A percentile compares a stretch with the other conserved stretches of the same genome.
These are phyloP conservation scores for Pythium diclinum DNA, from an alignment of 352 stramenopile species.

Conservation along the genomic window DNA sequence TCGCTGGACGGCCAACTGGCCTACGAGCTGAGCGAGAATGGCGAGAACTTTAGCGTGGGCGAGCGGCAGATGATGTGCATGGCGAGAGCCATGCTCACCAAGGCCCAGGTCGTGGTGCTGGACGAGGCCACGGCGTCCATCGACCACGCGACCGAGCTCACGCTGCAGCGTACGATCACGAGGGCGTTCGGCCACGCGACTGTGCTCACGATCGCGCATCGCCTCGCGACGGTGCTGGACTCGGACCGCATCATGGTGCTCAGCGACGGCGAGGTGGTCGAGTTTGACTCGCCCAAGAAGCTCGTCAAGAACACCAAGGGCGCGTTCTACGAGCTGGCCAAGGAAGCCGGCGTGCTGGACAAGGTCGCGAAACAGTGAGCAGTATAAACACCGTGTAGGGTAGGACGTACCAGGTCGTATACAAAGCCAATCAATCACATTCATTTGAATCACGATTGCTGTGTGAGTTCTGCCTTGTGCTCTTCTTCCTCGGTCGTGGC, in stretches of 20 bases:
- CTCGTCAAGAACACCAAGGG: slow-evolving; percentile 46
- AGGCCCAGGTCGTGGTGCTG: slow-evolving; percentile 74
- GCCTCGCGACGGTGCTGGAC: slow-evolving; percentile 91
- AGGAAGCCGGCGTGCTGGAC: slow-evolving; percentile 24
- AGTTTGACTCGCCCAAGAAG: slow-evolving; percentile 79
- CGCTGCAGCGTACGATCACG: slow-evolving; percentile 70
- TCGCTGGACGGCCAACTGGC: too few species aligned
- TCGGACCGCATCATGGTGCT: slow-evolving; percentile 88
- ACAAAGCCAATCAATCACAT: too few species aligned
- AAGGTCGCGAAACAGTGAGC: not conserved
- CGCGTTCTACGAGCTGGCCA: slow-evolving; percentile 32
- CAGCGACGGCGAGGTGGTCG: slow-evolving; percentile 74
- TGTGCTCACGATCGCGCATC: slow-evolving; percentile 92
- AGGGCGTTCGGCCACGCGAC: slow-evolving; percentile 86
- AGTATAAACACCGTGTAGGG: too few species aligned
- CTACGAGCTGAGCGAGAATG: too few species aligned
- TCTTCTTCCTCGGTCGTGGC: too few species aligned
- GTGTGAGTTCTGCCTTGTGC: not conserved
- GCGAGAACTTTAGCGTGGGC: too few species aligned
- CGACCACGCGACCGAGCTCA: slow-evolving; percentile 41
- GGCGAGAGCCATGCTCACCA: too few species aligned
- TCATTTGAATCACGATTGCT: not conserved
- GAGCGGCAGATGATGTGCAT: too few species aligned
- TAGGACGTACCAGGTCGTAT: too few species aligned
- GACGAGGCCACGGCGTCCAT: slow-evolving; percentile 88